Evolutionary conservation across 2,329 filamentous ascomycete species (phyloP).

Genomic region (Monosporascus sp.): DNA sequence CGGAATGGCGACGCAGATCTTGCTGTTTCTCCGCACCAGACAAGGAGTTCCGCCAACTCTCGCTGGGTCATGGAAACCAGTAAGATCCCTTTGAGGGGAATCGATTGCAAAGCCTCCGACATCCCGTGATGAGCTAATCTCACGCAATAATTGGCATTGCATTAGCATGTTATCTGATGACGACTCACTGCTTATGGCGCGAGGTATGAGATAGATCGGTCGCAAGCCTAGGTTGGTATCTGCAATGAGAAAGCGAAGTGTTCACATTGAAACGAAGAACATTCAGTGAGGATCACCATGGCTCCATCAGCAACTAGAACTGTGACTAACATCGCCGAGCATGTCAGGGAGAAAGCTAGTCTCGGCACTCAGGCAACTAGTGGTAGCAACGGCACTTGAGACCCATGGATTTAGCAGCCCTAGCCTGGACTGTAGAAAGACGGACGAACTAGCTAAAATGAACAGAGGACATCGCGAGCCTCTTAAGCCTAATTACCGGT

Average conservation of each 20-base stretch:
- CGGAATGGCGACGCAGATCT: too few relatives aligned
- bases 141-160: background rate
- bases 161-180: background rate
- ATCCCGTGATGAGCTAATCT: background rate
- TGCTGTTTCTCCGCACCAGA: too few relatives aligned
- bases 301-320: conserved; percentile 21
- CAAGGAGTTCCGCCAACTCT: too few relatives aligned
- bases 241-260: background rate
- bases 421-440: conserved; percentile 10
- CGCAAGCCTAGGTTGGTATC: background rate
- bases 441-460: conserved; percentile 14
- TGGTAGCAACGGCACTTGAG: background rate
- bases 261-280: background rate
- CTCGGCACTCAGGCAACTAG: conserved; percentile 1
- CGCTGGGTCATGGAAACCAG: too few relatives aligned
- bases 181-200: background rate
- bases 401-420: conserved; percentile 5
- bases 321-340: conserved; percentile 14
- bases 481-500: conserved; percentile 43
- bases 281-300: conserved; percentile 7
- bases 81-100: too few relatives aligned
- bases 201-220: background rate
- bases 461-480: conserved; percentile 27
- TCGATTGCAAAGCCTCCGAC: background rate
- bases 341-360: conserved; percentile 18